Conservation (phyloP, 129 eudicot genomes). For the Chrysanthemum makinoi region DNA sequence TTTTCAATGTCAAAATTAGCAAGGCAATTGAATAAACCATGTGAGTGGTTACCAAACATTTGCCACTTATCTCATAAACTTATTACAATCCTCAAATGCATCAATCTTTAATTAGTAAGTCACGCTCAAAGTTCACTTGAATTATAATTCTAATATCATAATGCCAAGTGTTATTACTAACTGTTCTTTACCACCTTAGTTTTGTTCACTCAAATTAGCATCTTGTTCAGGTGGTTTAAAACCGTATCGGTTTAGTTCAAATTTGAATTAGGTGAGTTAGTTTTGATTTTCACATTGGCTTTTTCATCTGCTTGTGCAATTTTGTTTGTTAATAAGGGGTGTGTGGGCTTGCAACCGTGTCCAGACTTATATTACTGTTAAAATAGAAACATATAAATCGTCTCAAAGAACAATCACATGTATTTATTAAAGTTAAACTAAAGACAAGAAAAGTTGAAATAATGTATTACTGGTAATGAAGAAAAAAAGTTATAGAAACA, state of each 20-base stretch:
- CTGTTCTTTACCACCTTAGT: slow-evolving; percentile 28
- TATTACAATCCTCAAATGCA: slow-evolving; percentile 1
- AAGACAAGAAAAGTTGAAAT: no score
- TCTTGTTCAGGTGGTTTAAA: slow-evolving; percentile 22
- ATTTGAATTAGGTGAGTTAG: slow-evolving; percentile 21
- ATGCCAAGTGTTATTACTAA: slow-evolving; percentile 12
- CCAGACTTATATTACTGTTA: no score
- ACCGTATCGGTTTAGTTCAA: slow-evolving; percentile 19
- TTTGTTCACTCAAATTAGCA: slow-evolving; percentile 12
- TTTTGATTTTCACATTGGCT: background rate
- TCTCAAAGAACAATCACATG: no score
- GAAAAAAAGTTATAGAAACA: no score
- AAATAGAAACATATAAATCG: no score
- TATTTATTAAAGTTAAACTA: no score
- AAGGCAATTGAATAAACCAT: background rate
- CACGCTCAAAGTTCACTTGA: slow-evolving; percentile 6
- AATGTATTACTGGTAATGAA: no score
- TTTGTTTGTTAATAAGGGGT: background rate
- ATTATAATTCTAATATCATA: background rate
- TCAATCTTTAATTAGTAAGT: slow-evolving; percentile 13
- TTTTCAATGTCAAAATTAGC: background rate
- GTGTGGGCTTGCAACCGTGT: no score
- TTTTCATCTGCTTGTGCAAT: background rate
- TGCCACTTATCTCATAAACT: slow-evolving; percentile 6
- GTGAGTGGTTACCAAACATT: slow-evolving; percentile 14